phyloP scores from a whole-genome alignment of 768 basidiomycete species.

The Udeniomyces megalosporus region DNA sequence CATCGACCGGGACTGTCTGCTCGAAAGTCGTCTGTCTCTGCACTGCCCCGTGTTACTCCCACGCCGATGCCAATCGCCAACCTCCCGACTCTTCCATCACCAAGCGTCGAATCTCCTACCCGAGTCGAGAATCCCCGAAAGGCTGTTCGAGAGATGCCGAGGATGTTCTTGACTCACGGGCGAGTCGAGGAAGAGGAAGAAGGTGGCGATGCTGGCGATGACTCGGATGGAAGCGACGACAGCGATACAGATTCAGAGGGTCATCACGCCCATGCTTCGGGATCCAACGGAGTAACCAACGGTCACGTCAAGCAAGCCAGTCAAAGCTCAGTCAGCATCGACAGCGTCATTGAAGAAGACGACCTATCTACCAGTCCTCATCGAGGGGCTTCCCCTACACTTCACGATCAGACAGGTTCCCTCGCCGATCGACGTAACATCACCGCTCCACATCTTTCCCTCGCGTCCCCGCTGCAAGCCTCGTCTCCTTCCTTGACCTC shows the following conservation, averaged over 20 bases:
- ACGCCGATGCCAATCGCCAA: constrained; percentile 14
- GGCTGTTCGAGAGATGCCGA: constrained; percentile 8
- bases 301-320: neutral
- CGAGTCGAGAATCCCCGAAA: constrained; percentile 1
- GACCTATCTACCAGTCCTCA: neutral
- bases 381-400: neutral
- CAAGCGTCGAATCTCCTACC: neutral
- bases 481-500: neutral
- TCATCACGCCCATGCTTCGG: neutral
- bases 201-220: neutral
- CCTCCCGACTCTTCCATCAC: constrained; percentile 7
- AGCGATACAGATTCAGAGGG: constrained; percentile 9
- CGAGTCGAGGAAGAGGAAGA: neutral
- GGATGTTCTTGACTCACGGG: constrained; percentile 8
- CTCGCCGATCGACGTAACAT: neutral
- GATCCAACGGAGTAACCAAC: neutral
- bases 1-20: neutral
- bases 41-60: constrained; percentile 4
- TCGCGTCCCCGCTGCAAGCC: neutral
- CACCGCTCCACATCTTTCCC: neutral
- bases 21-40: constrained; percentile 10
- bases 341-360: constrained; percentile 8
- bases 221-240: neutral
- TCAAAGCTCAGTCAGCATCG: constrained; percentile 7
- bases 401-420: neutral